Conservation (phyloP, 2,329 filamentous ascomycete species). For the Boeremia exigua region DNA sequence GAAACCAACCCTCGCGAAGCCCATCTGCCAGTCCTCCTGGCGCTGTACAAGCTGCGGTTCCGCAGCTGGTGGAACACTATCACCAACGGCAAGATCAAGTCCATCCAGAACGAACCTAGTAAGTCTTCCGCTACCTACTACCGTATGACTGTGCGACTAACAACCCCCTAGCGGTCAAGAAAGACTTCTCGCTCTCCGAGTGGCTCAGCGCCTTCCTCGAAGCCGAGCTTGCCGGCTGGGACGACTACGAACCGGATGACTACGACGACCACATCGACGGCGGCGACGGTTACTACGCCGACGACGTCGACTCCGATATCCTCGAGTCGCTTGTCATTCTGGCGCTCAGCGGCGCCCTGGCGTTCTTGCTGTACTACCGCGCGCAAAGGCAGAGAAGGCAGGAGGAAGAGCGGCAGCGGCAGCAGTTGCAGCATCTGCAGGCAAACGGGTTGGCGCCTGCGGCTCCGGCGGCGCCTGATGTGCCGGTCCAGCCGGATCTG, state of each 20-base stretch:
- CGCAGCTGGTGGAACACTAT: conserved; percentile 95
- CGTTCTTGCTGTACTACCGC: conserved; percentile 82
- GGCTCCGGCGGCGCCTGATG: background rate
- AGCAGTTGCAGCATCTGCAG: conserved; percentile 29
- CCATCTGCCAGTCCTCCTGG: conserved; percentile 89
- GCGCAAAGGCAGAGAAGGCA: conserved; percentile 62
- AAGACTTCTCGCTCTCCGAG: conserved; percentile 79
- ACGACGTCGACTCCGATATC: conserved; percentile 75
- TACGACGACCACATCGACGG: conserved; percentile 47
- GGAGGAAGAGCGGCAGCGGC: conserved; percentile 49
- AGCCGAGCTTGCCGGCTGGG: conserved; percentile 61
- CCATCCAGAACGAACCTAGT: conserved; percentile 89
- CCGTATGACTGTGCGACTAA: too few species aligned
- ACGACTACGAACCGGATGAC: conserved; percentile 60
- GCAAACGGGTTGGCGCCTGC: background rate
- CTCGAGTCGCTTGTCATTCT: conserved; percentile 87
- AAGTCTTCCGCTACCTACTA: conserved; percentile 47
- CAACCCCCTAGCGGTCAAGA: conserved; percentile 68
- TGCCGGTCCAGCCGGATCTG: background rate
- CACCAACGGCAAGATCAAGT: conserved; percentile 88
- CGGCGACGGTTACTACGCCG: conserved; percentile 64
- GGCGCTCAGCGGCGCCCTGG: conserved; percentile 74
- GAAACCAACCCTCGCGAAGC: conserved; percentile 86
- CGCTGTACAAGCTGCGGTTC: conserved; percentile 80
- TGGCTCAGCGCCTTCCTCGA: conserved; percentile 88